phyloP scores from a whole-genome alignment of 1,139 yeast genomes.

The Pichia sp. region DNA sequence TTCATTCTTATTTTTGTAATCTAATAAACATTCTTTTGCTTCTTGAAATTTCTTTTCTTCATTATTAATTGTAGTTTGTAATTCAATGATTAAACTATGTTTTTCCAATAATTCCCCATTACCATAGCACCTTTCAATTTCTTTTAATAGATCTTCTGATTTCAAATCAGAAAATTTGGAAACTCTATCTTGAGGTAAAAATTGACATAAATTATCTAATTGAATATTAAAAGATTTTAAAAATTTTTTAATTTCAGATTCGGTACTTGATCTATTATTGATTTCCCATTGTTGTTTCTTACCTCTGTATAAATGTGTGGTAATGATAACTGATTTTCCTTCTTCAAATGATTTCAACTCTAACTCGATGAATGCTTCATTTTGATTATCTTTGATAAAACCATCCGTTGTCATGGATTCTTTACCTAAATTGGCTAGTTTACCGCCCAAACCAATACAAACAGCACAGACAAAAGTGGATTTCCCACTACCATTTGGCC shows the following conservation, averaged over 20 bases:
- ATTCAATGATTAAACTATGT: conserved; percentile 52
- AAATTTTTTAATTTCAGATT: conserved; percentile 40
- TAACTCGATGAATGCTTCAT: conserved; percentile 52
- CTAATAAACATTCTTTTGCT: conserved; percentile 30
- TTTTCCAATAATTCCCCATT: conserved; percentile 48
- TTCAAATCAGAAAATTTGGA: conserved; percentile 84
- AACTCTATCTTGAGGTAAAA: conserved; percentile 91
- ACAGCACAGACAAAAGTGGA: conserved; percentile 91
- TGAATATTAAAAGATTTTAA: conserved; percentile 64
- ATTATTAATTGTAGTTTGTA: conserved; percentile 40
- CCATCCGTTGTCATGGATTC: conserved; percentile 57
- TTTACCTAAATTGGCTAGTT: conserved; percentile 72
- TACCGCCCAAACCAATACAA: conserved; percentile 84
- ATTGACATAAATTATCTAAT: conserved; percentile 87
- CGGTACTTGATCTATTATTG: conserved; percentile 41
- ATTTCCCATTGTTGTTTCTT: conserved; percentile 55
- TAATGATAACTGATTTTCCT: conserved; percentile 37
- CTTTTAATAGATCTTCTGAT: conserved; percentile 66
- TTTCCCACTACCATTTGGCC: conserved; percentile 97
- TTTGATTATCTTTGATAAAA: conserved; percentile 72
- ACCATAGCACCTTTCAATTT: conserved; percentile 79
- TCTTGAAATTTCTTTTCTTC: conserved; percentile 31
- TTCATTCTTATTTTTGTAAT: conserved; percentile 32
- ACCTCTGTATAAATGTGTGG: conserved; percentile 37
- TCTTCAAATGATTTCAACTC: conserved; percentile 47